Conservation (phyloP, 345 rosid species). For the Salix udensis region DNA sequence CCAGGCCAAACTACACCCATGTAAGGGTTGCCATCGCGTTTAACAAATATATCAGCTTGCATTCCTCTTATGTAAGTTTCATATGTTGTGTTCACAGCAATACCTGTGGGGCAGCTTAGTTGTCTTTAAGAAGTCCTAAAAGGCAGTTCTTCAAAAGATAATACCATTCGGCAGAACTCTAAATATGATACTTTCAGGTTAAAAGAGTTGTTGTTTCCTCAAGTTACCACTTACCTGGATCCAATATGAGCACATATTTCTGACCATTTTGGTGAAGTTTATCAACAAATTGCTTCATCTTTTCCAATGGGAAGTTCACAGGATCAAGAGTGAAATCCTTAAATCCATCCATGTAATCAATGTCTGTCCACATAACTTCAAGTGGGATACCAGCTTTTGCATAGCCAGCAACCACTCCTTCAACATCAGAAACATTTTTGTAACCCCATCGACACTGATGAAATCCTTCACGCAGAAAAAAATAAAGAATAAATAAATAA, state of each 20-base stretch:
- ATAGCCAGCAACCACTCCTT: slow-evolving; percentile 59
- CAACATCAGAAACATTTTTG: slow-evolving; percentile 55
- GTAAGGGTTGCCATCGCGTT: slow-evolving; percentile 53
- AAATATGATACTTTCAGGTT: not conserved
- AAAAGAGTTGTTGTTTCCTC: not conserved
- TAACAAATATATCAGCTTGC: slow-evolving; percentile 56
- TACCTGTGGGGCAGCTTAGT: slow-evolving; percentile 31
- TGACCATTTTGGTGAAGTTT: slow-evolving; percentile 58
- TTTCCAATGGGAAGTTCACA: slow-evolving; percentile 45
- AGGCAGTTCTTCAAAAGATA: no score
- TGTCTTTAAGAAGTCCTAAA: slow-evolving; percentile 23
- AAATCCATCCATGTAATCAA: slow-evolving; percentile 68
- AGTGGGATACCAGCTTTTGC: slow-evolving; percentile 67
- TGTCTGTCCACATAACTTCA: slow-evolving; percentile 82
- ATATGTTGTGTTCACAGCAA: slow-evolving; percentile 46
- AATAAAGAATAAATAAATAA: not conserved
- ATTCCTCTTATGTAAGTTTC: slow-evolving; percentile 60
- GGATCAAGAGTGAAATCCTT: slow-evolving; percentile 78
- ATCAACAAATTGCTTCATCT: slow-evolving; percentile 43
- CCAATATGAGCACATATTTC: slow-evolving; percentile 58
- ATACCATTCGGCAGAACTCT: no score
- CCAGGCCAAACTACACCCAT: slow-evolving; percentile 75
- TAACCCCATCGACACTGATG: slow-evolving; percentile 75
- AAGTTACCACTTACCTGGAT: slow-evolving; percentile 51
- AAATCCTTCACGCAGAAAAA: slow-evolving; percentile 38